Percentiles rank a stretch among this genome's conserved stretches.
phyloP scores from a whole-genome alignment of 2,329 filamentous ascomycete genomes.

The Colletotrichum sansevieriae region DNA sequence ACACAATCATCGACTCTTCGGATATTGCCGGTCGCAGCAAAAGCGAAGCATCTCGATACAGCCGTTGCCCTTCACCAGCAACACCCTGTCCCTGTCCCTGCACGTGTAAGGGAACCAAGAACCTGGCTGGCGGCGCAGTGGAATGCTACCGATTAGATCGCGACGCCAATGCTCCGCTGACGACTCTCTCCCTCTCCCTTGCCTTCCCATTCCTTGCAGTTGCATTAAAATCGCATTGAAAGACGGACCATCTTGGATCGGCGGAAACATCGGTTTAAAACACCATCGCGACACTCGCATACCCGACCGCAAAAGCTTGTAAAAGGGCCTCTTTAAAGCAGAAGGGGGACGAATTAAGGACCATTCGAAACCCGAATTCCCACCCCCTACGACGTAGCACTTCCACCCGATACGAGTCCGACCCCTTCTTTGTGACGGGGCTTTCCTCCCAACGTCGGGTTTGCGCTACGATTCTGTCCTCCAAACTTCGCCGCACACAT shows the following conservation, averaged over 20 bases:
- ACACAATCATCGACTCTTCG: background rate
- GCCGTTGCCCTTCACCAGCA: background rate
- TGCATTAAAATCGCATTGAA: constrained; percentile 26
- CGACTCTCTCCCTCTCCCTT: background rate
- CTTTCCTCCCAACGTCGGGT: constrained; percentile 22
- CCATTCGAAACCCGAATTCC: background rate
- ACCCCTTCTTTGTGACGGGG: background rate
- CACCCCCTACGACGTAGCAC: background rate
- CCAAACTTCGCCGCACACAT: background rate
- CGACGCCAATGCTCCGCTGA: too few relatives aligned
- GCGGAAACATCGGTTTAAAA: constrained; percentile 39
- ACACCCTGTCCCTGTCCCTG: background rate
- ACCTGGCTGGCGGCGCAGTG: constrained; percentile 2
- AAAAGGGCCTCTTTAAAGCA: background rate
- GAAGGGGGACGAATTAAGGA: background rate
- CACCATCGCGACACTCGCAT: constrained; percentile 38
- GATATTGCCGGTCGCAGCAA: background rate
- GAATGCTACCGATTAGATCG: background rate
- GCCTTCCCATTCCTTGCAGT: background rate
- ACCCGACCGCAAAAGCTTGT: constrained; percentile 38
- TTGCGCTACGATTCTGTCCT: constrained; percentile 21
- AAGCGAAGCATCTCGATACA: background rate
- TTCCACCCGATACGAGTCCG: constrained; percentile 3
- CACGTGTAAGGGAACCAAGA: background rate
- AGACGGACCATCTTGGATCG: constrained; percentile 26